Evolutionary conservation across 257 asterid genomes (phyloP).

Genomic region (Capsicum chinense): DNA sequence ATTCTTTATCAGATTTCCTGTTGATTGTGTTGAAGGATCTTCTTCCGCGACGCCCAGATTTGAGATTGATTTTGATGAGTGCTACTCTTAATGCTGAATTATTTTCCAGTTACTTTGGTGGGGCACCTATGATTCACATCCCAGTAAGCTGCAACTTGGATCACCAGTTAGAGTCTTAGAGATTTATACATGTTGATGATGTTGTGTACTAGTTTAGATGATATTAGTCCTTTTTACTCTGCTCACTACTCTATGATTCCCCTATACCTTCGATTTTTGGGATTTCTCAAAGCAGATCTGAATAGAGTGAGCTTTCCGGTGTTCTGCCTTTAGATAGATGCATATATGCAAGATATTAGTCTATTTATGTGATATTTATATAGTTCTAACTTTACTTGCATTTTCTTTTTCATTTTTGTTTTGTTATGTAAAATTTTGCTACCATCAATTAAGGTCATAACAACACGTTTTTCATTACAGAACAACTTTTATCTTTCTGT

Average conservation of each 20-base stretch:
- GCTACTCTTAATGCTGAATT: conserved; percentile 96
- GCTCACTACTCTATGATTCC: conserved; percentile 27
- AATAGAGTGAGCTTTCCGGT: background rate
- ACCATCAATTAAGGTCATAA: conserved; percentile 12
- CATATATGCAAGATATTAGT: background rate
- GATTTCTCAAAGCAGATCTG: background rate
- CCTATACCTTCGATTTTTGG: background rate
- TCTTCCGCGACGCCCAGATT: conserved; percentile 87
- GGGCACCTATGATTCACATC: conserved; percentile 90
- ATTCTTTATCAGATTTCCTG: conserved; percentile 76
- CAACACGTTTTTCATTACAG: background rate
- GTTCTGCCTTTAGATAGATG: background rate
- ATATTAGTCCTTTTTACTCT: conserved; percentile 5
- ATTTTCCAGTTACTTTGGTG: conserved; percentile 82
- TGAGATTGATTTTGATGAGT: conserved; percentile 97
- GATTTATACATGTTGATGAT: conserved; percentile 18
- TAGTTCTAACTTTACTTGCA: conserved; percentile 3
- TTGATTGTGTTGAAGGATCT: conserved; percentile 96
- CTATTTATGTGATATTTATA: background rate
- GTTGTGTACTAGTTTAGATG: background rate
- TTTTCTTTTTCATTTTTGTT: background rate
- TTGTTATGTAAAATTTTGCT: background rate
- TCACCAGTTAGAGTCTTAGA: background rate
- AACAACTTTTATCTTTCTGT: background rate
- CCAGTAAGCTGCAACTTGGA: conserved; percentile 63